Base-by-base conservation (phyloP, 2,329 filamentous ascomycete species). In the Cryoendolithus antarcticus region DNA sequence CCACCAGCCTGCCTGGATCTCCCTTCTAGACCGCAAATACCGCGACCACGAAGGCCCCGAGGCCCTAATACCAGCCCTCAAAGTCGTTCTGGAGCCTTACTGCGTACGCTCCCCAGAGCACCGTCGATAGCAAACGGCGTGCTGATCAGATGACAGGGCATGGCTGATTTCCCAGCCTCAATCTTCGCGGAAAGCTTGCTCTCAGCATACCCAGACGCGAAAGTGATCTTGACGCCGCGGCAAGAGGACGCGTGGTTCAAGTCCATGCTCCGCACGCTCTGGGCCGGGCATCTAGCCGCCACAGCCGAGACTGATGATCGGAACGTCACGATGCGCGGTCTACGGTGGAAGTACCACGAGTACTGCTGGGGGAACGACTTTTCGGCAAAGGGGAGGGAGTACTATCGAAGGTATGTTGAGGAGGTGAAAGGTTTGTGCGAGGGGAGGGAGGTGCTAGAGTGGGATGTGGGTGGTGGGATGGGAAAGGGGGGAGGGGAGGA, bases 141-240 rank as follows among this genome's bases (percentile, higher is more conserved):
- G 15, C 15, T 19, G 15, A 19, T 19, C 15, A 19, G 15, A 19
- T 74, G 72, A 52, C 72, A 44, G 59, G 48, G 40, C 13, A 37
- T 43, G 5, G 40, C 40, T n/a, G 49, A 52, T 21, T 30, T 35
- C 13, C 47, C 47, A 4, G 42, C 42, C 9, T 34, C 35, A 6
- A n/a, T 39, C 2, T 43, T 50, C 29, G 38, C 38, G 7, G 38
- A 44, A n/a, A 47, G 49, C 11, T 30, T 49, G 3, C 7, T 46
- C 4, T 31, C 30, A 6, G 47, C 47, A 4, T 50, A 50, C 30
- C 47, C 47, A 3, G 38, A 48, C 9, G 47, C 44, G 9, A 45
- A 47, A 37, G 42, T 50, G 2, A 39, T 50, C 5, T 36, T 49
- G 4, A 50, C 48, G 2, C 42, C 44, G 13, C 38, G 48, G 3